Evolutionary conservation across 257 asterid species (phyloP).

Genomic region (Craterostigma plantagineum): DNA sequence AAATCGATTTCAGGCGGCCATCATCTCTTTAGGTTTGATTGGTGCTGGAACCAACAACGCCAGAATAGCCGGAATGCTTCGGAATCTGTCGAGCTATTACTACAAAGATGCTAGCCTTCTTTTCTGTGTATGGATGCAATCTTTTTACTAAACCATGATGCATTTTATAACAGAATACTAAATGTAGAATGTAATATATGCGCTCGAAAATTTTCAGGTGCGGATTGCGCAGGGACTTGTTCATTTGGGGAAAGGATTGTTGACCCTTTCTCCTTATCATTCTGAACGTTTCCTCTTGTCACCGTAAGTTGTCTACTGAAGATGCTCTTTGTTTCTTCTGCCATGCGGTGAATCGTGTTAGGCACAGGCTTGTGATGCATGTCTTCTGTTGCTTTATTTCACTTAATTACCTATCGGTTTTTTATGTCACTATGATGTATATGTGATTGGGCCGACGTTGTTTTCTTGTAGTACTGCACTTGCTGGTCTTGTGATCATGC

Average conservation of each 20-base stretch:
- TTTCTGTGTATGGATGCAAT: slow-evolving; percentile 46
- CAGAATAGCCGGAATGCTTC: slow-evolving; percentile 96
- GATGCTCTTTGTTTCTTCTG: neutral
- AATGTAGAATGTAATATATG: neutral
- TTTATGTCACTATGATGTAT: neutral
- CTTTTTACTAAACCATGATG: neutral
- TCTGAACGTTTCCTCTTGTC: slow-evolving; percentile 66
- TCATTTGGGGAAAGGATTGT: slow-evolving; percentile 77
- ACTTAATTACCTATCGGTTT: no score
- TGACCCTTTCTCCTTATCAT: slow-evolving; percentile 83
- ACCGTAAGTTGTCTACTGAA: slow-evolving; percentile 36
- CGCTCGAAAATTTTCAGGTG: slow-evolving; percentile 34
- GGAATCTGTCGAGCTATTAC: slow-evolving; percentile 90
- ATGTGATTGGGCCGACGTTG: slow-evolving; percentile 1
- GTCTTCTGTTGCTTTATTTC: no score
- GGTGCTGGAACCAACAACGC: slow-evolving; percentile 99
- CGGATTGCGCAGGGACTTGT: slow-evolving; percentile 95
- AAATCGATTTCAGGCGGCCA: slow-evolving; percentile 54
- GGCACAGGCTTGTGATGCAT: no score
- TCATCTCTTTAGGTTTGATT: slow-evolving; percentile 75
- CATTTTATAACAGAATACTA: slow-evolving; percentile 1
- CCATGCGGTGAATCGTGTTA: no score
- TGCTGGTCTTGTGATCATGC: slow-evolving; percentile 65
- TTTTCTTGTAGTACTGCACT: slow-evolving; percentile 48
- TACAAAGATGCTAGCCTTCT: slow-evolving; percentile 92